Percentiles rank a stretch among this genome's conserved stretches.
These are phyloP conservation scores for Candida ulmi DNA, from an alignment of 805 yeast genomes.

Conservation along the genomic window DNA sequence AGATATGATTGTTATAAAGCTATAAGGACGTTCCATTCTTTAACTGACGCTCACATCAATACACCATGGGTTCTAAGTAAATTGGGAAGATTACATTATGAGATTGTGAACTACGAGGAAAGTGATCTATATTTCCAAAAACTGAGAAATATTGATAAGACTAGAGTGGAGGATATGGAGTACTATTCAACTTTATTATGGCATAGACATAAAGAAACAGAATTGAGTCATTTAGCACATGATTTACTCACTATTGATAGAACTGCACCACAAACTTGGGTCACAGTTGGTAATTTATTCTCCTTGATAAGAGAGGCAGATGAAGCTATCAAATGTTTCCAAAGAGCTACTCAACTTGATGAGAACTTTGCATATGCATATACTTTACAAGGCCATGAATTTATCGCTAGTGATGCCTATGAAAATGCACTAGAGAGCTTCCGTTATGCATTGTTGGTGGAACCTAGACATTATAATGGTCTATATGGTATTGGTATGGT, in stretches of 20 bases:
- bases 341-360: constrained; percentile 66
- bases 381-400: constrained; percentile 92
- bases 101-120: constrained; percentile 78
- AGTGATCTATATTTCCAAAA: constrained; percentile 58
- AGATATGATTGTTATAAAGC: constrained; percentile 79
- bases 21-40: constrained; percentile 54
- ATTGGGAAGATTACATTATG: constrained; percentile 78
- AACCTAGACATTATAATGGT: constrained; percentile 86
- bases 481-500: constrained; percentile 96
- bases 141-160: constrained; percentile 66
- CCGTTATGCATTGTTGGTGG: constrained; percentile 69
- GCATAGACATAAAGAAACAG: constrained; percentile 83
- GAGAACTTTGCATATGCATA: constrained; percentile 79
- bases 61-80: constrained; percentile 85
- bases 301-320: constrained; percentile 81
- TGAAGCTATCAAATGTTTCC: constrained; percentile 84
- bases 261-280: constrained; percentile 83
- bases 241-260: constrained; percentile 66
- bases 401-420: constrained; percentile 79
- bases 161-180: constrained; percentile 85
- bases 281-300: constrained; percentile 82
- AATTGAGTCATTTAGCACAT: constrained; percentile 74
- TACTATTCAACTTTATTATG: constrained; percentile 84
- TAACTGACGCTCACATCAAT: constrained; percentile 57
- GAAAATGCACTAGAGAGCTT: constrained; percentile 84